Percentiles rank a stretch among this genome's conserved stretches.
Conservation (phyloP, 164 flowering plant species). For the Macadamia integrifolia region DNA sequence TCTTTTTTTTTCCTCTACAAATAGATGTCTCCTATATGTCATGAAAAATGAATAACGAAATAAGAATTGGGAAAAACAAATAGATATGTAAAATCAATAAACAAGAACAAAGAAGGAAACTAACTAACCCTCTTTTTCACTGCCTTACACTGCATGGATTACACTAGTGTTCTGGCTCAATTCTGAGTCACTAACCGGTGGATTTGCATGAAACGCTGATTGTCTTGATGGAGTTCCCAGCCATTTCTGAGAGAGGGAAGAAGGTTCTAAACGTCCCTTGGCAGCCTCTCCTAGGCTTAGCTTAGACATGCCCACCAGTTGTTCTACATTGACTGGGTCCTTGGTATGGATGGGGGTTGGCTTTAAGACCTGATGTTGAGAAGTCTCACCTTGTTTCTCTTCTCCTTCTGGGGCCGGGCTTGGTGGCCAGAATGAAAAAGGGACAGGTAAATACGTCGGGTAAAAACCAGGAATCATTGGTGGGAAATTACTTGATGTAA, state of each 20-base stretch:
- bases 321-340: slow-evolving; percentile 72
- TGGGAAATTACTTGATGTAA: slow-evolving; percentile 15
- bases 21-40: too few relatives aligned
- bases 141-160: slow-evolving; percentile 48
- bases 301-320: slow-evolving; percentile 76
- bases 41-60: too few relatives aligned
- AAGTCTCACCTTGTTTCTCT: slow-evolving; percentile 21
- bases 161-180: slow-evolving; percentile 33
- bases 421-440: slow-evolving; percentile 54
- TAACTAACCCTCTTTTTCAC: too few relatives aligned
- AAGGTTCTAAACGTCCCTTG: slow-evolving; percentile 26
- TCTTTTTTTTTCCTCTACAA: too few relatives aligned
- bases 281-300: slow-evolving; percentile 53
- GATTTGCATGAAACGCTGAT: slow-evolving; percentile 73
- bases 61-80: too few relatives aligned
- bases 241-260: slow-evolving; percentile 47
- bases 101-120: too few relatives aligned
- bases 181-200: slow-evolving; percentile 35
- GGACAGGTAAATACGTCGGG: slow-evolving; percentile 52
- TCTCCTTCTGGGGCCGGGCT: slow-evolving; percentile 23
- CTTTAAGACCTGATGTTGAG: slow-evolving; percentile 62
- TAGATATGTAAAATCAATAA: too few relatives aligned
- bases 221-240: slow-evolving; percentile 62
- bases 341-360: slow-evolving; percentile 61
- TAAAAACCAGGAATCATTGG: slow-evolving; percentile 41